A percentile compares a stretch with the other conserved stretches of the same genome.
Evolutionary conservation across 805 yeast species (phyloP).

Genomic region (Candida stauntonica): DNA sequence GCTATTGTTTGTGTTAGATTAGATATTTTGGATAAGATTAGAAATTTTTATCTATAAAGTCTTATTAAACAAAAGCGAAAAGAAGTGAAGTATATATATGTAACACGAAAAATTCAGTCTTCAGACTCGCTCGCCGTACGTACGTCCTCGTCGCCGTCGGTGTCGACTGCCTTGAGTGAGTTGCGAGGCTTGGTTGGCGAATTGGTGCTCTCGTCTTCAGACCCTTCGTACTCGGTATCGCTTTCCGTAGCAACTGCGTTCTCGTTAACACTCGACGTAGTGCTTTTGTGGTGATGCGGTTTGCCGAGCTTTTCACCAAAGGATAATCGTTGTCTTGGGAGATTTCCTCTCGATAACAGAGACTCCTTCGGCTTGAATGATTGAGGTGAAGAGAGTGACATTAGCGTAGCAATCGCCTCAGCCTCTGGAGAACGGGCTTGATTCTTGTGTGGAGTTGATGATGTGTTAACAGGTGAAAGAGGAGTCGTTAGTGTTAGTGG

Average conservation of each 20-base stretch:
- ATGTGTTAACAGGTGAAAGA: background rate
- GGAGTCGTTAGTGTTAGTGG: constrained; percentile 8
- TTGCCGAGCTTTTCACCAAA: constrained; percentile 20
- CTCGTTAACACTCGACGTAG: constrained; percentile 1
- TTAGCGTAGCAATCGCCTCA: constrained; percentile 38
- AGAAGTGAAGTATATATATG: background rate
- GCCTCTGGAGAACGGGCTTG: constrained; percentile 28
- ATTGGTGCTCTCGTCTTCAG: constrained; percentile 12
- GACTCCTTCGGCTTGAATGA: constrained; percentile 7
- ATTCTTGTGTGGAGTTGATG: background rate
- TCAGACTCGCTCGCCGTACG: constrained; percentile 14
- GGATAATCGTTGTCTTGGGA: constrained; percentile 21
- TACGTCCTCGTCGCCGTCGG: constrained; percentile 11
- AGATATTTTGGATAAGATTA: too few relatives aligned
- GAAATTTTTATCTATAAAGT: too few relatives aligned
- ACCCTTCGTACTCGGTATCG: constrained; percentile 17
- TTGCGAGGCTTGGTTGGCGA: background rate
- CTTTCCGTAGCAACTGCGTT: constrained; percentile 18
- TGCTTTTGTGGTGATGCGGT: background rate
- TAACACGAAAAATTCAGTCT: background rate
- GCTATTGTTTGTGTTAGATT: too few relatives aligned
- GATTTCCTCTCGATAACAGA: constrained; percentile 1
- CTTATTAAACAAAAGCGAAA: too few relatives aligned
- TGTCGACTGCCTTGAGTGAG: background rate
- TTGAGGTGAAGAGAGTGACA: constrained; percentile 32